phyloP scores from a whole-genome alignment of 208 protist species.

The Leishmania mexicana region DNA sequence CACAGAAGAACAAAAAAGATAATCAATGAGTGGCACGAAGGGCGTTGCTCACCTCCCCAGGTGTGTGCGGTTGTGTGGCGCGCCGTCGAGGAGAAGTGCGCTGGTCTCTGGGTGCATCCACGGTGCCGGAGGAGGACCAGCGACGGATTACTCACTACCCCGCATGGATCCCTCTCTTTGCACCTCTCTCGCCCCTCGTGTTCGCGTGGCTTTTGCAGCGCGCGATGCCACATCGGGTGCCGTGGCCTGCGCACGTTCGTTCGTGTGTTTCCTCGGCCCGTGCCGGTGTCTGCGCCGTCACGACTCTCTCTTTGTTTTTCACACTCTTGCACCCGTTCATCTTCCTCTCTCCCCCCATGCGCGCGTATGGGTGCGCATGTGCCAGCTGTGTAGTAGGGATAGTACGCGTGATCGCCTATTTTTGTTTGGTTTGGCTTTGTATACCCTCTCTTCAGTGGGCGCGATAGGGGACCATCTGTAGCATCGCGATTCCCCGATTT shows the following conservation, averaged over 20 bases:
- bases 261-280: not conserved
- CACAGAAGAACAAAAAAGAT: not conserved
- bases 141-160: not conserved
- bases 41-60: not conserved
- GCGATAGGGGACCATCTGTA: not conserved
- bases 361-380: not conserved
- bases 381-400: not conserved
- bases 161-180: not conserved
- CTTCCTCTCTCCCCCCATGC: constrained; percentile 9
- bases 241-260: not conserved
- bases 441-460: not conserved
- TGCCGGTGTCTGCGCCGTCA: not conserved
- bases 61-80: not conserved
- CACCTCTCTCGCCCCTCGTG: not conserved
- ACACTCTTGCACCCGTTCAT: not conserved
- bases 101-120: not conserved
- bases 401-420: not conserved
- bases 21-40: not conserved
- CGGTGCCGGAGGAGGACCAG: no score
- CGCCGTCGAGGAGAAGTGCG: not conserved
- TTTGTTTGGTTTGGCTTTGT: not conserved
- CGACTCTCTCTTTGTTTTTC: not conserved
- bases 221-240: not conserved
- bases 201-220: not conserved
- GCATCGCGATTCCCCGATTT: not conserved